Evolutionary conservation across 2,329 filamentous ascomycete species (phyloP), one percentile per base, ranked within the genome.

Genomic region (Nigrospora oryzae): DNA sequence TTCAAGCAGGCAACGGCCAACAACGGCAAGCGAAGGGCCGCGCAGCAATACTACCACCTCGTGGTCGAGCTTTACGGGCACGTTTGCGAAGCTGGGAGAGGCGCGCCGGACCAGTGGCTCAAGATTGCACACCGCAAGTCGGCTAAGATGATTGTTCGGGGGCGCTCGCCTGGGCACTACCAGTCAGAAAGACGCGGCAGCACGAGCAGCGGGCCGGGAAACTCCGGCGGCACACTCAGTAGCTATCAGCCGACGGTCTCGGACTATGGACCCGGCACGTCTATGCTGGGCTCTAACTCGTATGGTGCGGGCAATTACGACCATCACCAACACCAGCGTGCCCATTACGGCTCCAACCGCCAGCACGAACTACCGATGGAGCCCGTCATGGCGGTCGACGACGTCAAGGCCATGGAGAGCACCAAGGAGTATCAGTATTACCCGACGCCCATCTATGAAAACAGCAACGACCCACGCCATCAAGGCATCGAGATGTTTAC

Each of bases 1-100:
- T 96, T 95, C 75, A 94, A 95, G 63, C 87, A 88, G 52, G 89
- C 90, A 1, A 95, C 89, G 0, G 88, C 89, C 19, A 96, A 95
- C 67, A 96, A 96, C 53, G 89, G 89, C 39, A 95, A 95, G 63
- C 77, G 90, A 53, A 75, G 90, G 46, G 89, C 89, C 1, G 88
- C 89, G 15, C 89, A 96, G 59, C 90, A 95, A 56, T 95, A 89
- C 63, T 95, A 94, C 58, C 87, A 93, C 56, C 73, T 96, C n/a
- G 79, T 94, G 38, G 83, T 95, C 4, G 89, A 95, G 60, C 77
- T 94, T 1, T 88, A 81, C 63, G 87, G 78, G 8, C 82, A 90
- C 51, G 68, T 88, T 8, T 73, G 79, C 11, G 83, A 90, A 51
- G 67, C 87, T 8, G 74, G 79, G 3, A 58, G 63, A 31, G 69